Percentiles rank a stretch among this genome's conserved stretches.
Evolutionary conservation across 208 protist species (phyloP).

Genomic region (Leishmania martiniquensis): DNA sequence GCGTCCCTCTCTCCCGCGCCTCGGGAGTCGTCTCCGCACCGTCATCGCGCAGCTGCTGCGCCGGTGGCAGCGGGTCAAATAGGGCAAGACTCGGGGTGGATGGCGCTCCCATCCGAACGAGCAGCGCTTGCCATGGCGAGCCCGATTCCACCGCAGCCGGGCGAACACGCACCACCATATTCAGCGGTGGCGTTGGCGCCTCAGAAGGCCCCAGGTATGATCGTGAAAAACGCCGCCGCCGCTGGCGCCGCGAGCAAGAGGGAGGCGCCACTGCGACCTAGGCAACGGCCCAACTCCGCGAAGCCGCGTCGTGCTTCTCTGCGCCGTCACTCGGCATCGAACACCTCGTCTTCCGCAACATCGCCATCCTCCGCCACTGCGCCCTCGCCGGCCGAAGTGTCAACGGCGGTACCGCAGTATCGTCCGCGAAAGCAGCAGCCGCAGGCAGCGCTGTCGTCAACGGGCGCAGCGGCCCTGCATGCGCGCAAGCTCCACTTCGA

Average conservation of each 20-base stretch:
- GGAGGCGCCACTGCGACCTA: neutral
- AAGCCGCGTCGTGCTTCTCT: constrained; percentile 18
- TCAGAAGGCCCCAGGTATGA: neutral
- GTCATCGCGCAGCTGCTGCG: constrained; percentile 1
- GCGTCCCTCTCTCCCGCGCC: neutral
- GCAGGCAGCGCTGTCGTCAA: neutral
- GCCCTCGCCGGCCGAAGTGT: neutral
- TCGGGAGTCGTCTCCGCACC: neutral
- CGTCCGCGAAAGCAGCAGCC: neutral
- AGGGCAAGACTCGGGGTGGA: neutral
- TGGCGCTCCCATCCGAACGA: neutral
- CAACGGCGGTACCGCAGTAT: neutral
- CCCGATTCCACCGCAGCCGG: neutral
- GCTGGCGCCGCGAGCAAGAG: neutral
- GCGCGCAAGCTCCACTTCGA: constrained; percentile 18
- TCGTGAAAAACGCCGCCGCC: neutral
- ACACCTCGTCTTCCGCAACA: neutral
- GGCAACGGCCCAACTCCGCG: neutral
- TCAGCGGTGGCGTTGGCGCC: neutral
- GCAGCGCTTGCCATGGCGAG: neutral
- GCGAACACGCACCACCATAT: neutral
- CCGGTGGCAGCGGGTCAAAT: neutral
- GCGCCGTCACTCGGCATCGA: constrained; percentile 9
- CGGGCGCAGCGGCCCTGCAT: neutral
- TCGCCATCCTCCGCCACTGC: constrained; percentile 3